Conservation (phyloP, 345 rosid species). For the Boechera stricta region DNA sequence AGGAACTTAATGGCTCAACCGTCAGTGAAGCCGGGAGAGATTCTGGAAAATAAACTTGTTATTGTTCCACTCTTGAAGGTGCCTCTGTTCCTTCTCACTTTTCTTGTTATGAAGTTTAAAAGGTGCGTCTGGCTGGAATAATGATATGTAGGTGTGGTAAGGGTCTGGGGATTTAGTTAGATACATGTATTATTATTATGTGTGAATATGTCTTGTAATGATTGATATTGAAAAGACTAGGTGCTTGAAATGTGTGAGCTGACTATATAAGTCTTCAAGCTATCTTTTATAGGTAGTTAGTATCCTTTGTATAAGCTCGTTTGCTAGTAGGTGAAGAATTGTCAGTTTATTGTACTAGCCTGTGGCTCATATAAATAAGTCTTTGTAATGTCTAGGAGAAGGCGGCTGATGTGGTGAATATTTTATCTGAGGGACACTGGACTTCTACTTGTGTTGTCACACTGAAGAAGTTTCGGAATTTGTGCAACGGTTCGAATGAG, state of each 20-base stretch:
- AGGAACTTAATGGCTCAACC: slow-evolving; percentile 59
- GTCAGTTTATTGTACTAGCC: background rate
- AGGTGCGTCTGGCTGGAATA: background rate
- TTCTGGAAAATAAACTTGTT: slow-evolving; percentile 56
- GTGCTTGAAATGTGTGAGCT: background rate
- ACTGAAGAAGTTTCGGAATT: slow-evolving; percentile 58
- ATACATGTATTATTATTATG: background rate
- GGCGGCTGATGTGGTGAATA: slow-evolving; percentile 41
- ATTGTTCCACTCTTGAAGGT: slow-evolving; percentile 67
- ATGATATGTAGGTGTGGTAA: background rate
- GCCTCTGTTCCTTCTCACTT: slow-evolving; percentile 16
- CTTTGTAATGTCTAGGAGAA: slow-evolving; percentile 33
- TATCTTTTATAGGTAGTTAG: background rate
- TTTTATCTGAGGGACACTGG: slow-evolving; percentile 48
- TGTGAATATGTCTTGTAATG: slow-evolving; percentile 10
- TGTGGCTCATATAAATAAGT: slow-evolving; percentile 21
- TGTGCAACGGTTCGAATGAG: slow-evolving; percentile 70
- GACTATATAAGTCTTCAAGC: background rate
- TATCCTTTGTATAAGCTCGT: slow-evolving; percentile 9
- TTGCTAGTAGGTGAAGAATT: background rate
- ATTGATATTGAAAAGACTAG: background rate
- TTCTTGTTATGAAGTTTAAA: slow-evolving; percentile 8
- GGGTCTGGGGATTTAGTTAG: background rate
- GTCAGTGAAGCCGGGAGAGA: slow-evolving; percentile 47
- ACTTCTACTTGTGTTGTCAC: slow-evolving; percentile 59